A percentile compares a stretch with the other conserved stretches of the same genome.
Conservation (phyloP, 805 yeast species). For the Cyberlindnera mississippiensis region DNA sequence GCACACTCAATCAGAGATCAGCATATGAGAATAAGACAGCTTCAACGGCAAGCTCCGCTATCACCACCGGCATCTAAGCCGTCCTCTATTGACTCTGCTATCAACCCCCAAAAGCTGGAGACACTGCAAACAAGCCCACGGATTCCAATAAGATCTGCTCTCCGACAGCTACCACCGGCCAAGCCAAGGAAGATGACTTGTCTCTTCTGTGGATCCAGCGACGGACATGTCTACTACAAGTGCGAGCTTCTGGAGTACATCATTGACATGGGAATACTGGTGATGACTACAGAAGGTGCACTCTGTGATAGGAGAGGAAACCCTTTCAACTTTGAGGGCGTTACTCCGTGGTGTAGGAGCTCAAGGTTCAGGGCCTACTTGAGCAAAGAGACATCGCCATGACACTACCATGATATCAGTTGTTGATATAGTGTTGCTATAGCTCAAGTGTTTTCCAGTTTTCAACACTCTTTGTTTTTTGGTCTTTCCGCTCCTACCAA, state of each 20-base stretch:
- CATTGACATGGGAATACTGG: background rate
- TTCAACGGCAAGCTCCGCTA: background rate
- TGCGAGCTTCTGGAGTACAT: slow-evolving; percentile 5
- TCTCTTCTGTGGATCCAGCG: slow-evolving; percentile 4
- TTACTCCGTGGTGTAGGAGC: slow-evolving; percentile 4
- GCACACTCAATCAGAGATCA: slow-evolving; percentile 4
- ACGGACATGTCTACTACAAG: slow-evolving; percentile 3
- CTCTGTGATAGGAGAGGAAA: slow-evolving; percentile 1
- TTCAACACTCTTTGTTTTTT: too few species aligned
- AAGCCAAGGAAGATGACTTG: slow-evolving; percentile 2
- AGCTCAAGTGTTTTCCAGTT: too few species aligned
- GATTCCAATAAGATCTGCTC: background rate
- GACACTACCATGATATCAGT: background rate
- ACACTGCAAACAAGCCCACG: too few species aligned
- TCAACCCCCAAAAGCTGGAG: too few species aligned
- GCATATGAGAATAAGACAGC: slow-evolving; percentile 1
- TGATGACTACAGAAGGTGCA: background rate
- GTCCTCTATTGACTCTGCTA: background rate
- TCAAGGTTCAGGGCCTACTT: slow-evolving; percentile 2
- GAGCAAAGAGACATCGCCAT: background rate
- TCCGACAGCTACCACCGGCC: background rate
- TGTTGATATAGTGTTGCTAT: too few species aligned
- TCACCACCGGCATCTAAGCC: background rate
- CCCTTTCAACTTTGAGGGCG: slow-evolving; percentile 4
- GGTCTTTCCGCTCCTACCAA: too few species aligned